Conservation (phyloP, 108 stramenopile genomes). For the Nannochloropsis granulata region DNA sequence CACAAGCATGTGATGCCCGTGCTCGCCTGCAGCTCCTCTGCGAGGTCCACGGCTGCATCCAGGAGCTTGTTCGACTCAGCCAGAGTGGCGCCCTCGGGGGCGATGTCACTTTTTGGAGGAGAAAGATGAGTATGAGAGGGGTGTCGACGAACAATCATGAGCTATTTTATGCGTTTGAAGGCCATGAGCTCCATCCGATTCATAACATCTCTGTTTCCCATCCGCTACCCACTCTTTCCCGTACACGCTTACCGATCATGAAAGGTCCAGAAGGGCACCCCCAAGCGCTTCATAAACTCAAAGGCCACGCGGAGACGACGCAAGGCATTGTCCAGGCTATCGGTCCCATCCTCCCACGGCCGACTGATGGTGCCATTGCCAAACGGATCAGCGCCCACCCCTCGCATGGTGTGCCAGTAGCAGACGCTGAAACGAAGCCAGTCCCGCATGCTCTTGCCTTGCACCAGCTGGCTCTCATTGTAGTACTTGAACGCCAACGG, state of each 20-base stretch:
- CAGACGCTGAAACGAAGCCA: slow-evolving; percentile 50
- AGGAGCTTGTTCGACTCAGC: slow-evolving; percentile 41
- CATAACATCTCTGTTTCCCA: too few species aligned
- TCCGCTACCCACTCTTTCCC: not conserved
- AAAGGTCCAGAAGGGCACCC: slow-evolving; percentile 52
- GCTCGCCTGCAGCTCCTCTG: slow-evolving; percentile 40
- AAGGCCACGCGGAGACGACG: slow-evolving; percentile 49
- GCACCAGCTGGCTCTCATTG: not conserved
- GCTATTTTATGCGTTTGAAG: too few species aligned
- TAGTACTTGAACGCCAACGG: not conserved
- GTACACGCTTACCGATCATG: slow-evolving; percentile 36
- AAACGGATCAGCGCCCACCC: slow-evolving; percentile 47
- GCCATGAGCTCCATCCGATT: too few species aligned
- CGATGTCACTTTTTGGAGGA: slow-evolving; percentile 26
- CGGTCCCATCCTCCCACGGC: slow-evolving; percentile 38
- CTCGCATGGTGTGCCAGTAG: slow-evolving; percentile 53
- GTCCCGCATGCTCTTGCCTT: slow-evolving; percentile 12
- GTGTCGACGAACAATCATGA: too few species aligned
- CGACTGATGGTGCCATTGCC: slow-evolving; percentile 40
- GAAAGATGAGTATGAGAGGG: not conserved
- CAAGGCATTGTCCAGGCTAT: slow-evolving; percentile 41
- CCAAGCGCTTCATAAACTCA: slow-evolving; percentile 49
- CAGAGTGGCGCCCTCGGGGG: slow-evolving; percentile 42
- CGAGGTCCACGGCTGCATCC: slow-evolving; percentile 39
- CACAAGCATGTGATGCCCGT: slow-evolving; percentile 49